Evolutionary conservation across 148 eudicot species (phyloP).

Genomic region (Camellia granthamiana): DNA sequence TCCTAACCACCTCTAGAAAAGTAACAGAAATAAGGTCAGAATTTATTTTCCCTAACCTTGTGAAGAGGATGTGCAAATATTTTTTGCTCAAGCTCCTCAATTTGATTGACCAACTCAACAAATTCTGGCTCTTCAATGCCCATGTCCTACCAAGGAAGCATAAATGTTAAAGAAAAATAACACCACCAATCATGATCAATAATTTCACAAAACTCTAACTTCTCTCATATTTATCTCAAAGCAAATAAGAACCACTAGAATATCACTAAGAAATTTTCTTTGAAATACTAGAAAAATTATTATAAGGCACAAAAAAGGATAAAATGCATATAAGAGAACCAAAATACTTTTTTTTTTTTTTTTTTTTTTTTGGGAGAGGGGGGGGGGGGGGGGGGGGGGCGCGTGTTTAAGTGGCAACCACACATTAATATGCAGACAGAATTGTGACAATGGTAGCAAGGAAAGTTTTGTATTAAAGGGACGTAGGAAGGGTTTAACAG

Average conservation of each 20-base stretch:
- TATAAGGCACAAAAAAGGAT: not conserved
- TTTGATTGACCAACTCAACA: slow-evolving; percentile 75
- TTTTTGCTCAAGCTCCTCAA: slow-evolving; percentile 79
- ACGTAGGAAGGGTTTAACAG: not conserved
- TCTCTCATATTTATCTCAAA: not conserved
- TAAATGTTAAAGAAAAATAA: not conserved
- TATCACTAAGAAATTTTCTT: not conserved
- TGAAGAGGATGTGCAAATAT: slow-evolving; percentile 73
- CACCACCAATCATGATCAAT: not conserved
- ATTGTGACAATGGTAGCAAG: not conserved
- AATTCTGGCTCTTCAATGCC: slow-evolving; percentile 83
- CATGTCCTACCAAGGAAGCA: slow-evolving; percentile 71
- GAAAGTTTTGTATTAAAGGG: not conserved
- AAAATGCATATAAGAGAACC: not conserved
- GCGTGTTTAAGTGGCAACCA: too few relatives aligned
- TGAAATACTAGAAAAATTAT: not conserved
- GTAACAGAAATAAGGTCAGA: not conserved
- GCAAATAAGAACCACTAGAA: not conserved
- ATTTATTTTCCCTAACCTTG: slow-evolving; percentile 48
- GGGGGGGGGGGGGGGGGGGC: too few relatives aligned
- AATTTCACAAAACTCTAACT: not conserved
- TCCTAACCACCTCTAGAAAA: slow-evolving; percentile 6
- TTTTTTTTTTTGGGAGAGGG: too few relatives aligned
- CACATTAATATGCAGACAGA: not conserved
- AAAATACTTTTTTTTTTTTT: not conserved